phyloP scores from a whole-genome alignment of 768 basidiomycete species.

The Mycena belliarum region DNA sequence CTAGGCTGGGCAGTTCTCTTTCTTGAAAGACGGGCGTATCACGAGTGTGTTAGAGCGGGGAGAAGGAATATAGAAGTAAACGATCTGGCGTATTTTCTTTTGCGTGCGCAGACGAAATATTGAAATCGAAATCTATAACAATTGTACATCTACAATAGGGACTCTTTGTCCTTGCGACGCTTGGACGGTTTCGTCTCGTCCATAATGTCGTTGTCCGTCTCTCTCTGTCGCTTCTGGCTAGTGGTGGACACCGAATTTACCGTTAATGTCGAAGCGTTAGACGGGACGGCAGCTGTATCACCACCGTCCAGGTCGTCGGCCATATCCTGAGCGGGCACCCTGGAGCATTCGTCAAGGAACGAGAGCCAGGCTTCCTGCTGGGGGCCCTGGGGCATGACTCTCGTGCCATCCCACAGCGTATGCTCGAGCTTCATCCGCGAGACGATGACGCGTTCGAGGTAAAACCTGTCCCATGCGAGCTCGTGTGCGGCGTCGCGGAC shows the following conservation, averaged over 20 bases:
- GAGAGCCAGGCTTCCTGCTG: neutral
- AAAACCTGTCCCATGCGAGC: conserved; percentile 2
- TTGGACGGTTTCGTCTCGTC: neutral
- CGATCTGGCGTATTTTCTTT: conserved; percentile 2
- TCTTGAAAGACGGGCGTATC: conserved; percentile 6
- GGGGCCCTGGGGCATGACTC: neutral
- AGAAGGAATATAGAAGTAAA: conserved; percentile 11
- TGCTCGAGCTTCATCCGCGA: neutral
- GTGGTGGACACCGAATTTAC: neutral
- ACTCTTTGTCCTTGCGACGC: neutral
- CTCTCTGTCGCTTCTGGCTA: neutral
- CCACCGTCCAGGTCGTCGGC: neutral
- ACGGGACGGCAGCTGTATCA: neutral
- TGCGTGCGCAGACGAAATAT: too few relatives aligned
- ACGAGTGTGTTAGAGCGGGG: neutral
- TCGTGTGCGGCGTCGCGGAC: neutral
- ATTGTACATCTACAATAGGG: neutral
- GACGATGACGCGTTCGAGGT: conserved; percentile 1
- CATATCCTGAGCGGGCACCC: neutral
- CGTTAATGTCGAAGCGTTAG: neutral
- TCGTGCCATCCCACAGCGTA: conserved; percentile 3
- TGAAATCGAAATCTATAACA: neutral
- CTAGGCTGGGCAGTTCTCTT: conserved; percentile 24
- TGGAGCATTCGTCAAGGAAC: neutral
- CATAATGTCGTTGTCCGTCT: neutral